phyloP scores from a whole-genome alignment of 208 protist genomes.

The Trypanosoma boissoni region DNA sequence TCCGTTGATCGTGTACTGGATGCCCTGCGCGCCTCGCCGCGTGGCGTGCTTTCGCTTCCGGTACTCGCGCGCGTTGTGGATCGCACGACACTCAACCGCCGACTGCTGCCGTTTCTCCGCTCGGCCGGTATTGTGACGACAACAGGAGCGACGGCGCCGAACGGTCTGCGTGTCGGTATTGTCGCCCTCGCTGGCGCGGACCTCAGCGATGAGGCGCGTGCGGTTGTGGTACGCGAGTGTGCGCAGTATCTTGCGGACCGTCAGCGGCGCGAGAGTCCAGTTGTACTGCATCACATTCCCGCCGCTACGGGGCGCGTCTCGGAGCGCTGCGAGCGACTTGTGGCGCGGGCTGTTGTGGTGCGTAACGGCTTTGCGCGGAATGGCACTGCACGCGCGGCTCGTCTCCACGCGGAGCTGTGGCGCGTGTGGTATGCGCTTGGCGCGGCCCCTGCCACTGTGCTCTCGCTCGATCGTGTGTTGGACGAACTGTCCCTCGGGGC shows the following conservation, averaged over 20 bases:
- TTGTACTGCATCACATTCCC: slow-evolving; percentile 47
- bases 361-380: slow-evolving; percentile 74
- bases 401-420: slow-evolving; percentile 84
- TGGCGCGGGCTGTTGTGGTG: slow-evolving; percentile 45
- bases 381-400: slow-evolving; percentile 38
- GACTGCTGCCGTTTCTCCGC: slow-evolving; percentile 61
- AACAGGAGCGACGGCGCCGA: slow-evolving; percentile 35
- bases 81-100: slow-evolving; percentile 31
- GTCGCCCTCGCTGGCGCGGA: slow-evolving; percentile 37
- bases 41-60: slow-evolving; percentile 43
- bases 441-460: neutral
- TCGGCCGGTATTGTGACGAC: slow-evolving; percentile 35
- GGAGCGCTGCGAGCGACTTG: slow-evolving; percentile 15
- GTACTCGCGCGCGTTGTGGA: slow-evolving; percentile 47
- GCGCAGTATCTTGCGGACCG: slow-evolving; percentile 16
- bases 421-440: slow-evolving; percentile 40
- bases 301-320: slow-evolving; percentile 22
- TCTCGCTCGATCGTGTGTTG: slow-evolving; percentile 41
- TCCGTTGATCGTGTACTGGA: slow-evolving; percentile 50
- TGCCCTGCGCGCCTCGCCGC: slow-evolving; percentile 43
- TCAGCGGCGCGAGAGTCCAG: slow-evolving; percentile 3
- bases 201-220: slow-evolving; percentile 7
- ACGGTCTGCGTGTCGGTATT: slow-evolving; percentile 54
- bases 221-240: slow-evolving; percentile 32
- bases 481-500: slow-evolving; percentile 78